Evolutionary conservation across 345 rosid genomes (phyloP).

Genomic region (Raphanus raphanistrum): DNA sequence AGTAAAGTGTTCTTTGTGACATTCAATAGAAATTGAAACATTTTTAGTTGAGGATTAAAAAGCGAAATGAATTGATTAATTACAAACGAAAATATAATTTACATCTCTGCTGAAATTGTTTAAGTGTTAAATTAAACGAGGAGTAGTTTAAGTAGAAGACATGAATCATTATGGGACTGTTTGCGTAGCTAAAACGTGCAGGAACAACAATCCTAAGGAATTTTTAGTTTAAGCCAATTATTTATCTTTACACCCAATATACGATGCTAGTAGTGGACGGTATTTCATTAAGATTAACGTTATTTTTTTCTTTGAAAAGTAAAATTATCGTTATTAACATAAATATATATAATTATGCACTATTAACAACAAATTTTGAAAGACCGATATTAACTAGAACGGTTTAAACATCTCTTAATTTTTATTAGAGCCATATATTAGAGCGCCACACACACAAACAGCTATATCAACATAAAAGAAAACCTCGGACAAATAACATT

Average conservation of each 20-base stretch:
- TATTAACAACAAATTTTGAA: not conserved
- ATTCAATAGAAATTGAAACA: not conserved
- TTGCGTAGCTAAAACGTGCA: slow-evolving; percentile 1
- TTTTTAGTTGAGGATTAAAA: not conserved
- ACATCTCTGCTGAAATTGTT: too few species aligned
- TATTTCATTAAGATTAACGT: not conserved
- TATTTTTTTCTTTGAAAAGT: too few species aligned
- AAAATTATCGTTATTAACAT: too few species aligned
- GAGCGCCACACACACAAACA: not conserved
- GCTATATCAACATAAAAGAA: not conserved
- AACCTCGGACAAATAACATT: slow-evolving; percentile 16
- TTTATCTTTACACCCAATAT: not conserved
- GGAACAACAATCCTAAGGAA: not conserved
- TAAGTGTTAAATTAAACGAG: not conserved
- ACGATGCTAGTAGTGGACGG: not conserved
- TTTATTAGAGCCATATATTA: not conserved
- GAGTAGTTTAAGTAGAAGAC: not conserved
- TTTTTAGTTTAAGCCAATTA: not conserved
- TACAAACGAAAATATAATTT: not conserved
- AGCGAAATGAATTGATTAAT: not conserved
- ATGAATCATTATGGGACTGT: not conserved
- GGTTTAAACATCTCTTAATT: slow-evolving; percentile 11
- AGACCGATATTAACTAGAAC: not conserved
- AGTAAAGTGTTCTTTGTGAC: not conserved
- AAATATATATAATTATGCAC: not conserved